Percentiles rank a stretch among this genome's conserved stretches.
phyloP scores from a whole-genome alignment of 108 stramenopile genomes.

The Epithemia pelagica region DNA sequence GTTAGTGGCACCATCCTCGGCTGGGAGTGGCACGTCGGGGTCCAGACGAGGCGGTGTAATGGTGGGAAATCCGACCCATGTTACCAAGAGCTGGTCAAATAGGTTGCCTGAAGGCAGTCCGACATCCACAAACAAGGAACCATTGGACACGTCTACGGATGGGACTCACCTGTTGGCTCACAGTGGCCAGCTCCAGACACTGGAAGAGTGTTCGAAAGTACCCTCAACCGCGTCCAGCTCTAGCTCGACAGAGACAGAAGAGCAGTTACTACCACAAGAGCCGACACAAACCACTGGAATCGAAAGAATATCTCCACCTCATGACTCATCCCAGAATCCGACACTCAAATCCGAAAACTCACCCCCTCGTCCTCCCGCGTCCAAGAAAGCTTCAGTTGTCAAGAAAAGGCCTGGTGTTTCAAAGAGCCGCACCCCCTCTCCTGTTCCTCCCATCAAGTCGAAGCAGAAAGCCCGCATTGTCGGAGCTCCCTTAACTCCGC shows the following conservation, averaged over 20 bases:
- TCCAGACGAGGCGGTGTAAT: background rate
- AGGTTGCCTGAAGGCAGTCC: background rate
- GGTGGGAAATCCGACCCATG: background rate
- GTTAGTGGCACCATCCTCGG: background rate
- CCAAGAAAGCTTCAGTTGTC: too few relatives aligned
- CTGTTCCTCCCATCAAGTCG: background rate
- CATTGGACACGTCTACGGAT: too few relatives aligned
- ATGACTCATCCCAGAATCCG: too few relatives aligned
- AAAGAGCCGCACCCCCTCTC: background rate
- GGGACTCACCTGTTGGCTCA: too few relatives aligned
- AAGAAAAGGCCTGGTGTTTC: too few relatives aligned
- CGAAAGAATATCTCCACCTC: too few relatives aligned
- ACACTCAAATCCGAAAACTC: too few relatives aligned
- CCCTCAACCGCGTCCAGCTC: too few relatives aligned
- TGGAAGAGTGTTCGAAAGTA: background rate
- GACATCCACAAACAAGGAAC: background rate
- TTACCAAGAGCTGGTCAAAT: background rate
- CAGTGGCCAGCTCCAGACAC: background rate
- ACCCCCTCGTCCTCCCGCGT: too few relatives aligned
- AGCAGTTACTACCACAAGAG: too few relatives aligned
- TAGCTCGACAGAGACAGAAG: too few relatives aligned
- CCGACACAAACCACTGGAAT: too few relatives aligned
- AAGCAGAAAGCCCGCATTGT: background rate
- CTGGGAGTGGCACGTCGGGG: background rate
- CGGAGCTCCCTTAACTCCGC: background rate